These are phyloP conservation scores for Lignosus rhinocerotis DNA, from an alignment of 1,284 basidiomycete genomes.

Conservation along the genomic window DNA sequence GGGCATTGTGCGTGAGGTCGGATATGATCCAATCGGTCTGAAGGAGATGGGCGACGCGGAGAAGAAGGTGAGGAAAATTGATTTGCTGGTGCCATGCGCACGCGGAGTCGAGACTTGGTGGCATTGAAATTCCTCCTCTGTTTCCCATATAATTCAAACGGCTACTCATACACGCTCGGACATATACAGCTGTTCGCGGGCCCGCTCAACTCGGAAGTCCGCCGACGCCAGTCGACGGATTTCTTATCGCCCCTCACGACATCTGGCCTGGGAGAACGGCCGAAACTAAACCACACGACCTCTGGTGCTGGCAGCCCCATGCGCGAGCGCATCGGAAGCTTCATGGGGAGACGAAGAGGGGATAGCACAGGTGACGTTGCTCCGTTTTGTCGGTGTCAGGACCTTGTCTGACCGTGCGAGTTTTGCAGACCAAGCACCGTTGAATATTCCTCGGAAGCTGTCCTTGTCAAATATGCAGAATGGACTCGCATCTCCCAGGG, in stretches of 20 bases:
- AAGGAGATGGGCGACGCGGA: constrained; percentile 82
- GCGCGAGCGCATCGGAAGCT: constrained; percentile 62
- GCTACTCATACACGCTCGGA: not conserved
- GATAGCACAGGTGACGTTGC: constrained; percentile 60
- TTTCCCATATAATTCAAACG: not conserved
- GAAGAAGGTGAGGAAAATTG: constrained; percentile 71
- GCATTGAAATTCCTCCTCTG: constrained; percentile 13
- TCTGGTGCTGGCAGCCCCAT: constrained; percentile 56
- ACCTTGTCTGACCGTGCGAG: constrained; percentile 1
- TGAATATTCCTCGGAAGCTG: constrained; percentile 59
- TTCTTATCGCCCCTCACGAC: constrained; percentile 58
- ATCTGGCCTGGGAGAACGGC: constrained; percentile 52
- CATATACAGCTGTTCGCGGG: constrained; percentile 64
- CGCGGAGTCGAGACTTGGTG: constrained; percentile 1
- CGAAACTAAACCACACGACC: constrained; percentile 51
- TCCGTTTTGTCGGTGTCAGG: not conserved
- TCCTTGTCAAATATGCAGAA: constrained; percentile 66
- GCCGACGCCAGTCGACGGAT: constrained; percentile 77
- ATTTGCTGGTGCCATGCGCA: constrained; percentile 2
- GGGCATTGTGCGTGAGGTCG: constrained; percentile 78
- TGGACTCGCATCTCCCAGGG: constrained; percentile 56
- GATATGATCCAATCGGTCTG: constrained; percentile 71
- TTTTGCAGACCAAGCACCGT: constrained; percentile 46
- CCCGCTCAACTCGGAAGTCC: constrained; percentile 77
- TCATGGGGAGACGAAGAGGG: constrained; percentile 55